Base-by-base conservation (phyloP, 345 rosid genomes). In the Gossypium ekmanianum region DNA sequence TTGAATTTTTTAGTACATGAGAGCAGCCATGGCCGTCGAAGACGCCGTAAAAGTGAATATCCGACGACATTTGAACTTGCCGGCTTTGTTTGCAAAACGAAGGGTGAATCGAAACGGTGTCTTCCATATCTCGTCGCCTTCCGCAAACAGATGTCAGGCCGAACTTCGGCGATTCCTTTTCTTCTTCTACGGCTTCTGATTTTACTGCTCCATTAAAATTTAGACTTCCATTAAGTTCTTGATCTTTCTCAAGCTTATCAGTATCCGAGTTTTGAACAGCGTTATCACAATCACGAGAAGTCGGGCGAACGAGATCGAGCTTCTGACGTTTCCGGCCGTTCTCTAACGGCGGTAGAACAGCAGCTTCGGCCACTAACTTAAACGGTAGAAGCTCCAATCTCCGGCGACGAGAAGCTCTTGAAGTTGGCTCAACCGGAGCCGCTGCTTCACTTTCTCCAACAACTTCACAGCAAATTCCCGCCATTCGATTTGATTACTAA, bases 1-100 rank as follows among this genome's bases (percentile, higher is more conserved):
- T 76, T 13, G 29, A 34, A 34, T 34, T 34, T 17, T 69, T 57
- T 2, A 17, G 47, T 85, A 94, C 99, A 78, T 95, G 99, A 76
- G 99, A 95, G 89, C 99, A 95, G 54, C 99, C 99, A 78, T 95
- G 99, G 41, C 99, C 99, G 68, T 95, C 99, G 43, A 87, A 95
- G 1, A 95, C 93, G 27, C 97, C 97, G 70, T 81, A 95, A 68
- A 91, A 88, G 65, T 91, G 90, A 45, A 80, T 43, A 3, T 66
- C 78, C 13, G 74, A 26, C 0, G 61, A 75, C 59, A 65, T 43
- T 9, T 43, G 43, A 45, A n/a, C 78, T 70, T 52, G 61, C 10
- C 39, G 68, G 41, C 74, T 74, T 20, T 59, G 29, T n/a, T 51
- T 48, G 47, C 81, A 75, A 34, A 93, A 80, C 3, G 81, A 80